A percentile compares a stretch with the other conserved stretches of the same genome.
Conservation (phyloP, 2,329 filamentous ascomycete genomes). For the Trichocomaceae sp. region DNA sequence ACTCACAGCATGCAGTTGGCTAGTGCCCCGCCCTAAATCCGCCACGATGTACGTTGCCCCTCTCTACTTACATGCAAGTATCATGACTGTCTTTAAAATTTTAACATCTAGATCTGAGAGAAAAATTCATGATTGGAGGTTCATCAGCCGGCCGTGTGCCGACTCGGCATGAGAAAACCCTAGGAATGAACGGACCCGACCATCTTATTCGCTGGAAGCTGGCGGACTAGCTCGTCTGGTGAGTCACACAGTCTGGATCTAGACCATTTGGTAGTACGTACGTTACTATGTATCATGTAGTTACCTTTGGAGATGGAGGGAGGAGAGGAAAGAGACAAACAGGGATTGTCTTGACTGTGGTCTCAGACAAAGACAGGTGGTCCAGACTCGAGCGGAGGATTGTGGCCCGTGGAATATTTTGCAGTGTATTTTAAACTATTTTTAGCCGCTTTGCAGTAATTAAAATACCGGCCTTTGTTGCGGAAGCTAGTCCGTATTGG, state of each 20-base stretch:
- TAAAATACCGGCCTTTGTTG: neutral
- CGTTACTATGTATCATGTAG: no score
- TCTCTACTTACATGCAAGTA: neutral
- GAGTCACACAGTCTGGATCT: neutral
- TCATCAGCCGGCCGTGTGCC: constrained; percentile 2
- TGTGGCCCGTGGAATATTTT: neutral
- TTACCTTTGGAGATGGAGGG: no score
- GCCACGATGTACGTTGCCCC: constrained; percentile 9
- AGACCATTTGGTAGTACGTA: no score
- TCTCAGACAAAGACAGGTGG: neutral
- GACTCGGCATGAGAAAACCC: constrained; percentile 3
- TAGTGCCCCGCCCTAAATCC: constrained; percentile 8
- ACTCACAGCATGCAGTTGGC: neutral
- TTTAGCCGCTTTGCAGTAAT: neutral
- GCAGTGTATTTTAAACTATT: neutral
- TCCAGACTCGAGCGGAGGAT: neutral
- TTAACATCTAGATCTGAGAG: neutral
- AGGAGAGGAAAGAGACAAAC: no score
- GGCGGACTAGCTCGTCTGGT: neutral
- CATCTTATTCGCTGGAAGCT: neutral
- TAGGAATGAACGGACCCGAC: neutral
- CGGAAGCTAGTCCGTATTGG: neutral
- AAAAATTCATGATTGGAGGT: neutral
- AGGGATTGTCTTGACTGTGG: no score
- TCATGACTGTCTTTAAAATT: neutral